These are phyloP conservation scores for Zalaria sp. DNA, from an alignment of 2,329 filamentous ascomycete genomes.

Conservation along the genomic window DNA sequence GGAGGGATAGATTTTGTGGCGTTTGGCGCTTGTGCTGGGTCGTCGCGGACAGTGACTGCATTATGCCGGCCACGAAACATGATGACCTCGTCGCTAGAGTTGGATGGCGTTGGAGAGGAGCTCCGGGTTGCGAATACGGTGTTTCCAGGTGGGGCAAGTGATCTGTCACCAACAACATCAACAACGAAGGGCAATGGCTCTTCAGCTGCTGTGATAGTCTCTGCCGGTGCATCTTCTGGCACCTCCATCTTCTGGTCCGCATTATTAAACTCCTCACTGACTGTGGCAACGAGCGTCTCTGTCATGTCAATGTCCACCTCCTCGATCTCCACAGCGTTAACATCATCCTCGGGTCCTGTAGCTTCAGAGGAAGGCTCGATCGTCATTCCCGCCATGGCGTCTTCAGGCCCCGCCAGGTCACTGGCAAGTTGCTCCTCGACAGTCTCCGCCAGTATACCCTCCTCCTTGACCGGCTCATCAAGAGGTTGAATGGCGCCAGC, in stretches of 20 bases:
- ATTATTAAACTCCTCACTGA: neutral
- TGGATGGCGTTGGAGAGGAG: conserved; percentile 29
- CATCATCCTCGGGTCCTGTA: conserved; percentile 4
- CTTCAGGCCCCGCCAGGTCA: conserved; percentile 16
- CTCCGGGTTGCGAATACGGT: conserved; percentile 16
- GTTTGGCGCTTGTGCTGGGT: conserved; percentile 7
- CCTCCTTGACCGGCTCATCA: conserved; percentile 8
- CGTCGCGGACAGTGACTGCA: conserved; percentile 12
- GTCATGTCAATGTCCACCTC: conserved; percentile 2
- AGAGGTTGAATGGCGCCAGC: conserved; percentile 34
- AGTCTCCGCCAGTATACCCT: conserved; percentile 5
- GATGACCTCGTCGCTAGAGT: conserved; percentile 62
- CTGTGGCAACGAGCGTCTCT: neutral
- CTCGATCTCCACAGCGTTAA: conserved; percentile 5
- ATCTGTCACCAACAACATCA: conserved; percentile 16
- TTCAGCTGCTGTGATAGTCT: conserved; percentile 1
- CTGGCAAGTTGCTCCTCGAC: conserved; percentile 10
- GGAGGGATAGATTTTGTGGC: neutral
- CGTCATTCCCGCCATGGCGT: conserved; percentile 17
- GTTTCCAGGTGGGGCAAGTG: neutral
- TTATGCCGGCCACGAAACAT: conserved; percentile 44
- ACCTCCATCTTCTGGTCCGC: neutral
- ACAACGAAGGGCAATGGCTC: conserved; percentile 14
- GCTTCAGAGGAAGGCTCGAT: conserved; percentile 9
- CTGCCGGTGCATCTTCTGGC: neutral